These are phyloP conservation scores for Hypoxylon lienhwacheense DNA, from an alignment of 495 filamentous ascomycete genomes.

Conservation along the genomic window DNA sequence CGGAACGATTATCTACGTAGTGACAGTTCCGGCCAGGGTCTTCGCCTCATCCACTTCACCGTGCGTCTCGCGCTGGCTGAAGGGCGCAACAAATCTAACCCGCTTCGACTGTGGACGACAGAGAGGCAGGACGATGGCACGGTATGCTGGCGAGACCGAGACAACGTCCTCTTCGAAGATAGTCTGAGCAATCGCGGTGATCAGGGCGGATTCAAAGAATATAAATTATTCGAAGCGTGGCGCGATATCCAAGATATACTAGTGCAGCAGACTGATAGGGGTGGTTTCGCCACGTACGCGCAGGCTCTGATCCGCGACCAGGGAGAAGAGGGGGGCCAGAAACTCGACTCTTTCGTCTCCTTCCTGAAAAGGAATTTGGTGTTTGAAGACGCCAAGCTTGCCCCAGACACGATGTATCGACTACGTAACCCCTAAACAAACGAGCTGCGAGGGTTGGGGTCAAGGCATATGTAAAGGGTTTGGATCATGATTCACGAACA, in stretches of 20 bases:
- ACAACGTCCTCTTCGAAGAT: background rate
- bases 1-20: background rate
- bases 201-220: background rate
- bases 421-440: no score
- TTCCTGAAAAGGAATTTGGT: background rate
- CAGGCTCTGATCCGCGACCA: background rate
- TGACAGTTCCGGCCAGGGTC: background rate
- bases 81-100: background rate
- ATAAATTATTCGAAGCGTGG: background rate
- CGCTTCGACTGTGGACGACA: background rate
- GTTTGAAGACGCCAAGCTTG: no score
- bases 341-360: background rate
- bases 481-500: no score
- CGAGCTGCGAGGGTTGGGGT: no score
- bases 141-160: background rate
- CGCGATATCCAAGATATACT: background rate
- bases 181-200: background rate
- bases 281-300: background rate
- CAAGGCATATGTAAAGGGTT: no score
- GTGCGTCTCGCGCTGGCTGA: background rate
- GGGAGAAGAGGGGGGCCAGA: background rate
- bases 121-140: background rate
- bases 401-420: no score
- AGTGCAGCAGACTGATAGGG: constrained; percentile 1
- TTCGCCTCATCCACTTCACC: background rate